phyloP scores from a whole-genome alignment of 331 rosid species.

The Telfairia occidentalis region DNA sequence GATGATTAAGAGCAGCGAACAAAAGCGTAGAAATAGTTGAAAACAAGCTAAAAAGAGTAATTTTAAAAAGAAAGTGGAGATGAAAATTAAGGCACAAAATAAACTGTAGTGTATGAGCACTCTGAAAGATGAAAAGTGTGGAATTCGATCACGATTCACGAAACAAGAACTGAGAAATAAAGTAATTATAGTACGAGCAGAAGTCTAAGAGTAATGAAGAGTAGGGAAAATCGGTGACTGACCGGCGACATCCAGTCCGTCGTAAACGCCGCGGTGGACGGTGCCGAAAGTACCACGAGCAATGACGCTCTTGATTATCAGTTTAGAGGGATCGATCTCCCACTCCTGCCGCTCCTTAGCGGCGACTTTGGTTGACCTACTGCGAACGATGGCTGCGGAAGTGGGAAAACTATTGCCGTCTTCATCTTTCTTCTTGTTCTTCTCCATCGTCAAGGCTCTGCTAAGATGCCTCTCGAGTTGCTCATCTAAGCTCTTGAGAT shows the following conservation, averaged over 20 bases:
- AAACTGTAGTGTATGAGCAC: not conserved
- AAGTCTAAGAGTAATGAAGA: not conserved
- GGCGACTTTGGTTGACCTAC: slow-evolving; percentile 7
- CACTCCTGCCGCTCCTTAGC: slow-evolving; percentile 64
- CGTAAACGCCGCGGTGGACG: slow-evolving; percentile 89
- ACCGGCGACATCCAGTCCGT: slow-evolving; percentile 91
- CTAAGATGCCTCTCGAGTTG: slow-evolving; percentile 86
- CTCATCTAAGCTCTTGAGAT: slow-evolving; percentile 96
- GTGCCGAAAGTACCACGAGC: slow-evolving; percentile 95
- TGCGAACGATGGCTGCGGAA: slow-evolving; percentile 1
- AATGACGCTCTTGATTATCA: slow-evolving; percentile 62
- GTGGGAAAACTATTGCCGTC: slow-evolving; percentile 18
- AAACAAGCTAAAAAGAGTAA: not conserved
- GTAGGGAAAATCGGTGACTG: not conserved
- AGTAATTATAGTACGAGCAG: not conserved
- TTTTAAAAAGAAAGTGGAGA: not conserved
- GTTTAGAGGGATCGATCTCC: slow-evolving; percentile 94
- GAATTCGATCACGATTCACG: not conserved
- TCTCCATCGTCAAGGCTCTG: slow-evolving; percentile 63
- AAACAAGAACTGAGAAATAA: not conserved
- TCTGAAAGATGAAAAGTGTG: not conserved
- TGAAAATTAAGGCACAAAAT: not conserved
- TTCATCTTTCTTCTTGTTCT: slow-evolving; percentile 36
- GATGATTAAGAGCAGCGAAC: not conserved
- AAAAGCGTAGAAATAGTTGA: not conserved